Conservation (phyloP, 768 basidiomycete species). For the Mycena metata region DNA sequence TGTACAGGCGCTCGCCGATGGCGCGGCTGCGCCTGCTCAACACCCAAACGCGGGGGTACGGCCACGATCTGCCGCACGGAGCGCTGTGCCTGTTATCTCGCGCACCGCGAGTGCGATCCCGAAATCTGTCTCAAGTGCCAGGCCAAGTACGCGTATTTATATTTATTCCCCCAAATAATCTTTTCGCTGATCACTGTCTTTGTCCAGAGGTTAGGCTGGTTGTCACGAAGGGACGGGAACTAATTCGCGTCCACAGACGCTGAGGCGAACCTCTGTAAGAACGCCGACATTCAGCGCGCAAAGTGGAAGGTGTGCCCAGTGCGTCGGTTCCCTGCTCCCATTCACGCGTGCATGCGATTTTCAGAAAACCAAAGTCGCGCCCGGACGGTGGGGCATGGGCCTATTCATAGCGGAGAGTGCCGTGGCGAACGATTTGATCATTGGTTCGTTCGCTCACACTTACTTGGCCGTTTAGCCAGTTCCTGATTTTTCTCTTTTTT, state of each 20-base stretch:
- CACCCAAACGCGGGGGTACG: conserved; percentile 18
- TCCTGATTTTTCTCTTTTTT: not conserved
- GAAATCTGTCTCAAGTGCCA: conserved; percentile 69
- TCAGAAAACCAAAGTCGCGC: conserved; percentile 59
- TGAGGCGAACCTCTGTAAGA: conserved; percentile 56
- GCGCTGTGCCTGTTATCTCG: conserved; percentile 66
- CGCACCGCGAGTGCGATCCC: conserved; percentile 76
- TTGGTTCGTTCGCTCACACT: conserved; percentile 50
- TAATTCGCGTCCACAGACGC: conserved; percentile 41
- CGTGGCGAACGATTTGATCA: conserved; percentile 60
- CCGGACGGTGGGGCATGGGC: conserved; percentile 67
- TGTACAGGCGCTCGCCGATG: conserved; percentile 65
- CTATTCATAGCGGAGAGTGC: conserved; percentile 63
- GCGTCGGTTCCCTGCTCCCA: not conserved
- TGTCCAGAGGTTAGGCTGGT: too few species aligned
- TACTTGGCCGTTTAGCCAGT: too few species aligned
- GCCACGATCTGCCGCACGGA: conserved; percentile 52
- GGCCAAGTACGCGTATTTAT: conserved; percentile 54
- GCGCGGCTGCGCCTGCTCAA: conserved; percentile 68
- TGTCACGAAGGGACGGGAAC: too few species aligned
- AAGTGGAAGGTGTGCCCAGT: conserved; percentile 54
- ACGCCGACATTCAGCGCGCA: conserved; percentile 63
- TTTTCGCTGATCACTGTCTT: too few species aligned
- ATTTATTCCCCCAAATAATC: too few species aligned
- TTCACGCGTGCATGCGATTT: not conserved